Base-by-base conservation (phyloP, 805 yeast species). In the Yarrowia bubula region DNA sequence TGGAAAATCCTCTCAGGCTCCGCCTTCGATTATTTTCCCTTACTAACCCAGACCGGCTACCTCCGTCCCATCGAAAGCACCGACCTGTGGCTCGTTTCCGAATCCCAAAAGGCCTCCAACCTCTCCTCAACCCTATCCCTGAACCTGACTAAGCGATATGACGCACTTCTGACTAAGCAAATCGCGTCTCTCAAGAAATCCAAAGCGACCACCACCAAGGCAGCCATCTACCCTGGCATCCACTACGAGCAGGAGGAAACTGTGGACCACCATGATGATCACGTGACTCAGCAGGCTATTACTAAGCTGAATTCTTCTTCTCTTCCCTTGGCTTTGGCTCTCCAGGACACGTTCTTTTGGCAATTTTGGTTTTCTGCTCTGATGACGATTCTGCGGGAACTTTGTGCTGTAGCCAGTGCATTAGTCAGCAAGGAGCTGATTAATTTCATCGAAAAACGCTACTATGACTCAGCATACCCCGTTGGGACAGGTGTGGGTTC, bases 401-500 rank as follows among this genome's bases (percentile, higher is more conserved):
- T 68, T 6, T 50, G 71, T 5, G 74, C 71, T 53, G 84, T 87
- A 1, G 75, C 85, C 32, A 84, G 86, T 41, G 91, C 96, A 1
- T 77, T 90, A 69, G 73, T 88, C 9, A 83, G 89, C 2, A 83
- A 85, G 72, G 78, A 82, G 38, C 76, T 90, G 65, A 87, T 90
- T 67, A 78, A 77, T 50, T 88, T 83, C 69, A 88, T 89, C 11
- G 84, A 82, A 80, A 4, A 86, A 84, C 73, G 68, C 70, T 72
- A 51, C 80, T 81, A 68, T 71, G 35, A 72, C 76, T 10, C 75
- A 8, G 85, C 37, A 81, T 79, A 31, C 9, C 58, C 58, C 18
- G 48, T 78, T 65, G 87, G 85, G 32, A 78, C 76, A 39, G 96
- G 96, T 62, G 78, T 89, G 17, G 96, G 92, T 8, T 87, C 83